A percentile compares a stretch with the other conserved stretches of the same genome.
phyloP scores from a whole-genome alignment of 208 protist genomes.

The Plasmodiophora brassicae region DNA sequence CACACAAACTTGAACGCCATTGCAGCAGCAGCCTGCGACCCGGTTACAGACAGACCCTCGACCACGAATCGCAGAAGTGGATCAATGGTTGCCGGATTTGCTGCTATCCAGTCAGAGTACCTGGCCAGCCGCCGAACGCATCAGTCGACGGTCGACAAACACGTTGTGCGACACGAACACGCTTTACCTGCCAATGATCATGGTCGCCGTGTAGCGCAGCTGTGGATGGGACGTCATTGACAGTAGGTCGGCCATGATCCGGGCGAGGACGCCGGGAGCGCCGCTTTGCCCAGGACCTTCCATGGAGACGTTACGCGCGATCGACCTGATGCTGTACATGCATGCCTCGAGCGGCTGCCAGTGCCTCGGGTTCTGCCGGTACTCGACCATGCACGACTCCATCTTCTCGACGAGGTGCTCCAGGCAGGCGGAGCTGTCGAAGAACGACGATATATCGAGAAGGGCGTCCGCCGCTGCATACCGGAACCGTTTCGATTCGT shows the following conservation, averaged over 20 bases:
- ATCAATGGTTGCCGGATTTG: background rate
- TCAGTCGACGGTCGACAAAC: background rate
- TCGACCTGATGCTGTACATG: constrained; percentile 25
- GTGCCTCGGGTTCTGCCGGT: background rate
- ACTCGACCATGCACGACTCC: background rate
- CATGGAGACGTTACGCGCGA: background rate
- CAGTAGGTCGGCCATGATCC: background rate
- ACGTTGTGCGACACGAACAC: background rate
- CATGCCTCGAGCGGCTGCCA: background rate
- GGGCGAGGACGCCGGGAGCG: background rate
- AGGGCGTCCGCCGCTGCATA: background rate
- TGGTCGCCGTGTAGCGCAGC: background rate
- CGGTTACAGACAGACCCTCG: background rate
- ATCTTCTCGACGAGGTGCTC: background rate
- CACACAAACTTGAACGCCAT: constrained; percentile 28
- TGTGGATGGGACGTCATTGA: background rate
- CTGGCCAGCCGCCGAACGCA: background rate
- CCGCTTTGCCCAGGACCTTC: background rate
- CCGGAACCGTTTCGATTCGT: constrained; percentile 12
- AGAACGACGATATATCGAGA: constrained; percentile 2
- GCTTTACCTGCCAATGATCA: constrained; percentile 25
- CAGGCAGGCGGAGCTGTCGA: background rate
- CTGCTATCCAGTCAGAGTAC: background rate
- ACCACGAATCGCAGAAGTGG: background rate
- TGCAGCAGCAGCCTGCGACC: background rate